Percentiles rank a stretch among this genome's conserved stretches.
phyloP scores from a whole-genome alignment of 2,329 filamentous ascomycete genomes.

The Trichoderma atrobrunneum region DNA sequence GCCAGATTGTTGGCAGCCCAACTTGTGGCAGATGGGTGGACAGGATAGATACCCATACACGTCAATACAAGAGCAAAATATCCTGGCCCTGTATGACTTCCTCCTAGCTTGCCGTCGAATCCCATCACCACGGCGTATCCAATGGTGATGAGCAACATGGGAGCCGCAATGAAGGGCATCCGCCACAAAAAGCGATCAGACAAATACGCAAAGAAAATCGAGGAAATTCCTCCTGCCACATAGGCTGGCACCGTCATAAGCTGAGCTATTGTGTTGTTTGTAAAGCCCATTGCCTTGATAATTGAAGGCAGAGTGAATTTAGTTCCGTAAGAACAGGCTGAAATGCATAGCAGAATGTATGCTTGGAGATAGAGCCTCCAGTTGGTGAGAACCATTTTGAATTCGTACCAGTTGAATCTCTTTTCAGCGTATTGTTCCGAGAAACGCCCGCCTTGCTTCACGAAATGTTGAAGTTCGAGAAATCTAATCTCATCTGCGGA shows the following conservation, averaged over 20 bases:
- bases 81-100: slow-evolving; percentile 47
- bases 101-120: slow-evolving; percentile 46
- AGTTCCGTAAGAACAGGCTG: slow-evolving; percentile 24
- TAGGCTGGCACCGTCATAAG: slow-evolving; percentile 6
- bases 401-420: slow-evolving; percentile 4
- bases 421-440: slow-evolving; percentile 23
- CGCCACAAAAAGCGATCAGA: slow-evolving; percentile 5
- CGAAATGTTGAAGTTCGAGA: slow-evolving; percentile 29
- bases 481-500: slow-evolving; percentile 35
- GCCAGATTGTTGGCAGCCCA: slow-evolving; percentile 70
- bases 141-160: slow-evolving; percentile 44
- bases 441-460: slow-evolving; percentile 31
- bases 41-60: slow-evolving; percentile 68
- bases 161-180: not conserved
- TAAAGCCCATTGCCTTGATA: slow-evolving; percentile 10
- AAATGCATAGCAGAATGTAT: not conserved
- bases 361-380: slow-evolving; percentile 11
- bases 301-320: slow-evolving; percentile 21
- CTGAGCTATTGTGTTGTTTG: slow-evolving; percentile 23
- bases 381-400: slow-evolving; percentile 8
- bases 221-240: not conserved
- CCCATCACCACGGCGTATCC: slow-evolving; percentile 61
- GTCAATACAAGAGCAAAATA: slow-evolving; percentile 68
- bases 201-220: slow-evolving; percentile 1
- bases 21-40: slow-evolving; percentile 59